Percentiles rank a stretch among this genome's conserved stretches.
Conservation (phyloP, 1,284 basidiomycete genomes). For the Phlebopus sp. region DNA sequence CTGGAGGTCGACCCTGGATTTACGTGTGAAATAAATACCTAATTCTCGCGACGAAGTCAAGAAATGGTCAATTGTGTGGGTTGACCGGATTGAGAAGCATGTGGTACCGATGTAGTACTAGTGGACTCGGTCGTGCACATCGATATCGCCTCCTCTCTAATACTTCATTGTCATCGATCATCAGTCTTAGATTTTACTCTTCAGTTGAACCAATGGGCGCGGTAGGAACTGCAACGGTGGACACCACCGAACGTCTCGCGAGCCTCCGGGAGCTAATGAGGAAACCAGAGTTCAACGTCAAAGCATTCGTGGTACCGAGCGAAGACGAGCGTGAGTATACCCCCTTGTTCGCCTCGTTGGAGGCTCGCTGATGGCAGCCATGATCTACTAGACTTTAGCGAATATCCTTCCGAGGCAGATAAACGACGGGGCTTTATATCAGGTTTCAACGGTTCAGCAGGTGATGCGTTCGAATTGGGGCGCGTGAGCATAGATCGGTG, state of each 20-base stretch:
- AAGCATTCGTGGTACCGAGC: constrained; percentile 77
- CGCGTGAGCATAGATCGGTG: not conserved
- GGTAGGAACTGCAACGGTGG: constrained; percentile 48
- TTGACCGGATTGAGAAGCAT: constrained; percentile 25
- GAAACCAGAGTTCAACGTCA: constrained; percentile 52
- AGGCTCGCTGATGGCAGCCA: not conserved
- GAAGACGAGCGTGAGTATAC: constrained; percentile 80
- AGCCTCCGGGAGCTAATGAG: constrained; percentile 68
- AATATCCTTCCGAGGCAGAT: constrained; percentile 86
- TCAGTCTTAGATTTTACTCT: constrained; percentile 11
- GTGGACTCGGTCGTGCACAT: constrained; percentile 15
- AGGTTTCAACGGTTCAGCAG: constrained; percentile 92
- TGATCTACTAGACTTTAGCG: constrained; percentile 76
- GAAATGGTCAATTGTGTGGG: not conserved
- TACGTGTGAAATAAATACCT: not conserved
- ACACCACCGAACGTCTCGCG: constrained; percentile 61
- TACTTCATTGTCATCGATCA: constrained; percentile 1
- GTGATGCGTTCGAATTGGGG: constrained; percentile 35
- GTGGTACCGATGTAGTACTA: constrained; percentile 17
- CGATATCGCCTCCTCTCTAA: constrained; percentile 22
- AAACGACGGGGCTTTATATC: constrained; percentile 85
- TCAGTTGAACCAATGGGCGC: constrained; percentile 24
- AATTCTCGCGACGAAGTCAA: not conserved
- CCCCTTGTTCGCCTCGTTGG: not conserved
- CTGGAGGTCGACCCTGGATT: constrained; percentile 17